phyloP scores from a whole-genome alignment of 768 basidiomycete genomes.

The Naematelia encephala region DNA sequence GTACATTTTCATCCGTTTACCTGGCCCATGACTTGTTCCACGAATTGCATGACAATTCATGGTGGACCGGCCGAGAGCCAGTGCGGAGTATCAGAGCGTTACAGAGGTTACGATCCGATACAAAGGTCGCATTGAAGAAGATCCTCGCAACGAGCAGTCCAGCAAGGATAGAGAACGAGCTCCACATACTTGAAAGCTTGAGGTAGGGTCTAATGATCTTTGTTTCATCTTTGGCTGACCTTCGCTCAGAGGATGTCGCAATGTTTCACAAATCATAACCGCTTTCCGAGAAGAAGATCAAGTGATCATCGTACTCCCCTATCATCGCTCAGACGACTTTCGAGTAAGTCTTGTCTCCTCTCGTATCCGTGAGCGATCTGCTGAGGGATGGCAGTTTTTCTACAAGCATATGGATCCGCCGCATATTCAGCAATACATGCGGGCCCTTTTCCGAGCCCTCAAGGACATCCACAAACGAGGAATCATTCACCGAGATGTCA shows the following conservation, averaged over 20 bases:
- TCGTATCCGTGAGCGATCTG: background rate
- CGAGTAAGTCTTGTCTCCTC: constrained; percentile 60
- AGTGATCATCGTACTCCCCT: constrained; percentile 90
- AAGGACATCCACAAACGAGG: constrained; percentile 79
- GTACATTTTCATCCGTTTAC: constrained; percentile 99
- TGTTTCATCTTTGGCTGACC: too few relatives aligned
- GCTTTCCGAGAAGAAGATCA: constrained; percentile 89
- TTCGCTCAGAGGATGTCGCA: constrained; percentile 76
- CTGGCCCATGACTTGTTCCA: constrained; percentile 81
- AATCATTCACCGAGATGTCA: constrained; percentile 95
- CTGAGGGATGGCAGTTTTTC: constrained; percentile 59
- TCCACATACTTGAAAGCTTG: constrained; percentile 76
- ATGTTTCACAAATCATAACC: constrained; percentile 88
- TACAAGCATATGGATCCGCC: constrained; percentile 69
- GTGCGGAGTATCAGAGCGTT: background rate
- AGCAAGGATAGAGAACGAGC: constrained; percentile 85
- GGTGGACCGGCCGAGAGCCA: constrained; percentile 54
- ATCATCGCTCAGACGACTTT: constrained; percentile 87
- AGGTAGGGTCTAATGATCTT: too few relatives aligned
- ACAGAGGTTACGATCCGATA: background rate
- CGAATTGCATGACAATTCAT: constrained; percentile 57
- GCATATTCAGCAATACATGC: constrained; percentile 79
- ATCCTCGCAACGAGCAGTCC: constrained; percentile 97
- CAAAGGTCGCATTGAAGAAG: constrained; percentile 89
- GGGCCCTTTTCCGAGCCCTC: constrained; percentile 83